These are phyloP conservation scores for Ophiosphaerella korrae DNA, from an alignment of 2,329 filamentous ascomycete species.

Conservation along the genomic window DNA sequence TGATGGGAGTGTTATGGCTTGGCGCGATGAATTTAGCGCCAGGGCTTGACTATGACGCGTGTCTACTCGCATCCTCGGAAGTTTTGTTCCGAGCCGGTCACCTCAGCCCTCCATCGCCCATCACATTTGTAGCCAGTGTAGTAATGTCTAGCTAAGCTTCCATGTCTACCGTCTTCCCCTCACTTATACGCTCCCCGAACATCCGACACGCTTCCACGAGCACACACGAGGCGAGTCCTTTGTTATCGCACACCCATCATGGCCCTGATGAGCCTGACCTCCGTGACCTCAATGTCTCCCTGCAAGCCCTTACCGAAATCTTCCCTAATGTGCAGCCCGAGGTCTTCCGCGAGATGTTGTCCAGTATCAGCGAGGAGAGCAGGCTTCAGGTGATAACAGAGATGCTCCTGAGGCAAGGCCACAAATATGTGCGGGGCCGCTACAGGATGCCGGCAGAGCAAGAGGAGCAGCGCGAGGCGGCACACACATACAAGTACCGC, in stretches of 20 bases:
- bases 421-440: conserved; percentile 72
- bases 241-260: conserved; percentile 9
- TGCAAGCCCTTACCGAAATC: conserved; percentile 70
- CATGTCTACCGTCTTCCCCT: conserved; percentile 46
- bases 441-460: conserved; percentile 49
- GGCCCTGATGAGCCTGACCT: conserved; percentile 64
- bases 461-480: conserved; percentile 41
- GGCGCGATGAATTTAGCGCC: too few species aligned
- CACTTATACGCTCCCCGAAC: conserved; percentile 37
- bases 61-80: too few species aligned
- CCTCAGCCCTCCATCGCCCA: too few species aligned
- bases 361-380: conserved; percentile 75
- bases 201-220: conserved; percentile 19
- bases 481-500: conserved; percentile 42
- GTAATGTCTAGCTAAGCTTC: neutral
- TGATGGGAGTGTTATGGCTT: too few species aligned
- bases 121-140: too few species aligned
- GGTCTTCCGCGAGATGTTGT: conserved; percentile 81
- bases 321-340: conserved; percentile 84
- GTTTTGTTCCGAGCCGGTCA: too few species aligned
- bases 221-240: conserved; percentile 7
- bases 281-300: conserved; percentile 70
- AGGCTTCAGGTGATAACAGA: conserved; percentile 78
- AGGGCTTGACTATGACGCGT: too few species aligned
- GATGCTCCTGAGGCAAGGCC: conserved; percentile 72